A percentile compares a stretch with the other conserved stretches of the same genome.
Conservation (phyloP, 129 eudicot genomes). For the Chrysanthemum seticuspe region DNA sequence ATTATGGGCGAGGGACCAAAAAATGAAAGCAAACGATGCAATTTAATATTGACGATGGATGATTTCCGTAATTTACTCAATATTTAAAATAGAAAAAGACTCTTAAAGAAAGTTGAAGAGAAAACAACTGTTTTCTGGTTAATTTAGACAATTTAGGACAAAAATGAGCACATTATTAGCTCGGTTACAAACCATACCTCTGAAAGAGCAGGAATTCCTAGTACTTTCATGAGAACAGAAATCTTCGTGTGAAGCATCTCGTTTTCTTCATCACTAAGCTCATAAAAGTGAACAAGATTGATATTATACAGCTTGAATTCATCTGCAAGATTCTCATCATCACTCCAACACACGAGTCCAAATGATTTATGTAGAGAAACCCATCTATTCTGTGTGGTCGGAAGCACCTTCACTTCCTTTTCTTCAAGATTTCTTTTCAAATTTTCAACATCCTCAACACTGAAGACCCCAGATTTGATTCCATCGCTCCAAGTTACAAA, state of each 20-base stretch:
- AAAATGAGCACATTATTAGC: too few relatives aligned
- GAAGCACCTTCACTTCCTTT: constrained; percentile 64
- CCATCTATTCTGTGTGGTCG: constrained; percentile 79
- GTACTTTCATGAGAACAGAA: constrained; percentile 45
- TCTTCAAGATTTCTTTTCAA: constrained; percentile 53
- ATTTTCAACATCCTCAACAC: constrained; percentile 52
- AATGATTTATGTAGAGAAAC: constrained; percentile 74
- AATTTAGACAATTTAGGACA: neutral
- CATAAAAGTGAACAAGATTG: constrained; percentile 61
- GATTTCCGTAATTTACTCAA: too few relatives aligned
- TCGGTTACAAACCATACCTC: constrained; percentile 33
- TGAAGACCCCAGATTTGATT: constrained; percentile 52
- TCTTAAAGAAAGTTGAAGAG: too few relatives aligned
- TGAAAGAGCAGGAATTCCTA: constrained; percentile 74
- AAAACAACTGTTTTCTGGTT: too few relatives aligned
- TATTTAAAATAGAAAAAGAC: too few relatives aligned
- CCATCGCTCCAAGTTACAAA: constrained; percentile 65
- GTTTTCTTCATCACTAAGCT: constrained; percentile 53
- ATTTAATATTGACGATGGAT: too few relatives aligned
- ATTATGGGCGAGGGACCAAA: too few relatives aligned
- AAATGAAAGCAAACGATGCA: too few relatives aligned
- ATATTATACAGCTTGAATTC: constrained; percentile 61
- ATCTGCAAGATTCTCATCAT: constrained; percentile 61
- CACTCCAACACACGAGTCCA: constrained; percentile 84
- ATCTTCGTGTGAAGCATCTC: constrained; percentile 43